Evolutionary conservation across 2,329 filamentous ascomycete genomes (phyloP).

Genomic region (Fusarium veterinarium): DNA sequence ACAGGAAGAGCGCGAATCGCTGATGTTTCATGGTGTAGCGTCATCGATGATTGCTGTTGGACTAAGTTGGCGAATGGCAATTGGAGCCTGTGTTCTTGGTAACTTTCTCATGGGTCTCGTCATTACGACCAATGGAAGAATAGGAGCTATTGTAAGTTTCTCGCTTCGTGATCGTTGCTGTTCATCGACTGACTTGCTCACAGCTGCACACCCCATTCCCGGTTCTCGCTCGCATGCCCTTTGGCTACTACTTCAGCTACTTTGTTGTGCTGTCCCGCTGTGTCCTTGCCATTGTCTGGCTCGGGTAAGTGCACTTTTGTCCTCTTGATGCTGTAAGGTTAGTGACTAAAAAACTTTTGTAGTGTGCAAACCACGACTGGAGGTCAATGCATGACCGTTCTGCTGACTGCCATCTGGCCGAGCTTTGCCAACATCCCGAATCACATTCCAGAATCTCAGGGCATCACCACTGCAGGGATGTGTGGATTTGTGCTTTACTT

Average conservation of each 20-base stretch:
- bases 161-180: background rate
- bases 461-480: conserved; percentile 5
- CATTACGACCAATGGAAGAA: conserved; percentile 11
- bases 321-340: background rate
- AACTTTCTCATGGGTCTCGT: conserved; percentile 12
- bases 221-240: conserved; percentile 8
- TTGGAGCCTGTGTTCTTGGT: conserved; percentile 12
- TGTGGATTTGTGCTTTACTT: conserved; percentile 8
- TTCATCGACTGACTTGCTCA: background rate
- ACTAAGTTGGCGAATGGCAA: conserved; percentile 14
- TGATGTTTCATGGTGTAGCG: background rate
- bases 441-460: background rate
- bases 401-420: conserved; percentile 9
- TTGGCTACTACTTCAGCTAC: conserved; percentile 13
- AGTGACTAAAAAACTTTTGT: background rate
- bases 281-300: conserved; percentile 14
- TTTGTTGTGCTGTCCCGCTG: conserved; percentile 13
- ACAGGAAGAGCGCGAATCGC: background rate
- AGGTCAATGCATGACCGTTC: conserved; percentile 17
- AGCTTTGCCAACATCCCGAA: conserved; percentile 12
- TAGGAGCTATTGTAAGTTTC: conserved; percentile 9
- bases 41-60: conserved; percentile 12
- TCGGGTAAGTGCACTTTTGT: background rate
- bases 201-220: conserved; percentile 10
- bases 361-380: conserved; percentile 14